Conservation (phyloP, 192 early-diverging fungal species). For the Anaeromyces robustus region DNA sequence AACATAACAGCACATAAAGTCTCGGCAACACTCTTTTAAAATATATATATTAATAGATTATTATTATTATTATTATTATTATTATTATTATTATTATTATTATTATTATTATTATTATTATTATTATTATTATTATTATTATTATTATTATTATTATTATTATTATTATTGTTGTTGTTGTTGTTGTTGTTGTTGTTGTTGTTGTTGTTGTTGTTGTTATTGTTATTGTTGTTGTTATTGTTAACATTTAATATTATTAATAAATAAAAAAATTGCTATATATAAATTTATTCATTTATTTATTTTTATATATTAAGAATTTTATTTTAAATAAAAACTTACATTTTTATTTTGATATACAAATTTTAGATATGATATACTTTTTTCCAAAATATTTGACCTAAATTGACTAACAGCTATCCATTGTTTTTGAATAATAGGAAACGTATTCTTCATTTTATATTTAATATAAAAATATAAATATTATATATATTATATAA, state of each 20-base stretch:
- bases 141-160: too few relatives aligned
- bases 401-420: conserved; percentile 60
- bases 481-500: not conserved
- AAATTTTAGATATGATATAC: conserved; percentile 26
- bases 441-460: conserved; percentile 40
- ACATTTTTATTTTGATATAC: conserved; percentile 27
- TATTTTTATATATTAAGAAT: conserved; percentile 3
- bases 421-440: conserved; percentile 70
- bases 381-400: conserved; percentile 57
- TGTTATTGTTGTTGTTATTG: too few relatives aligned
- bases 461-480: not conserved
- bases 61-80: not conserved
- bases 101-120: not conserved
- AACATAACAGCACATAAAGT: conserved; percentile 50
- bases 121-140: too few relatives aligned
- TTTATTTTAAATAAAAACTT: not conserved
- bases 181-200: too few relatives aligned
- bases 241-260: too few relatives aligned
- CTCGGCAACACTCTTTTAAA: conserved; percentile 31
- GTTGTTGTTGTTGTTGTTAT: too few relatives aligned
- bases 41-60: not conserved
- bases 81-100: too few relatives aligned
- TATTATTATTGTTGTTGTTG: too few relatives aligned
- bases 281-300: too few relatives aligned
- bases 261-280: too few relatives aligned